Conservation (phyloP, 1,284 basidiomycete species). For the Malassezia vespertilionis region DNA sequence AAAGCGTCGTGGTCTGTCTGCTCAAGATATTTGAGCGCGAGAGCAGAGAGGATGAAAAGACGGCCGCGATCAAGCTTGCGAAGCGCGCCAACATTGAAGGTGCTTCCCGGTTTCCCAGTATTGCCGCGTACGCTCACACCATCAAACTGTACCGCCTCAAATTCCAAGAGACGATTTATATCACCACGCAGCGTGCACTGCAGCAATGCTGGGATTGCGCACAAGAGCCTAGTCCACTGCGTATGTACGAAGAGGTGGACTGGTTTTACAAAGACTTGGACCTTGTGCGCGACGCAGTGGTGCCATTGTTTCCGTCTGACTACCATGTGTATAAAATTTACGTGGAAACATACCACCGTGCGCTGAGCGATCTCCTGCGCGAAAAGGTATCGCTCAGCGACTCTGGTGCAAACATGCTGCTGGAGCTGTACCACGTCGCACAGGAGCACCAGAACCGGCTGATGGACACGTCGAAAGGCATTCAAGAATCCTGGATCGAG, state of each 20-base stretch:
- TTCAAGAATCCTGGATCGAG: constrained; percentile 50
- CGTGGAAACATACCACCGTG: constrained; percentile 81
- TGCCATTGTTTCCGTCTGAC: constrained; percentile 79
- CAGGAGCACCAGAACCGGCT: constrained; percentile 91
- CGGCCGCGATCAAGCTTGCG: constrained; percentile 82
- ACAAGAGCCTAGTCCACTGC: constrained; percentile 56
- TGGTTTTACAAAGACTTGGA: constrained; percentile 96
- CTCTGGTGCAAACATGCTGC: constrained; percentile 73
- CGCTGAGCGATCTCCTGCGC: constrained; percentile 67
- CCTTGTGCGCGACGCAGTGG: constrained; percentile 73
- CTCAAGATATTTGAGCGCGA: constrained; percentile 91
- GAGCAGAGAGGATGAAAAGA: constrained; percentile 86
- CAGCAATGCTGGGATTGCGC: constrained; percentile 57
- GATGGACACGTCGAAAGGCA: constrained; percentile 61
- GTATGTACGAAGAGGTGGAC: constrained; percentile 50
- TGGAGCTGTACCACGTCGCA: constrained; percentile 79
- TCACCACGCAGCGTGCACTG: constrained; percentile 66
- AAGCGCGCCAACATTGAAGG: constrained; percentile 67
- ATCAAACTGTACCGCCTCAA: constrained; percentile 95
- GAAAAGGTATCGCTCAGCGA: constrained; percentile 60
- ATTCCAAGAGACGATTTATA: constrained; percentile 67
- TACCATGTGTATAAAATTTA: constrained; percentile 76
- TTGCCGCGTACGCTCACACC: constrained; percentile 57
- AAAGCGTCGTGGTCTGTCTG: constrained; percentile 75
- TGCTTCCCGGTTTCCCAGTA: constrained; percentile 35